Percentiles rank a stretch among this genome's conserved stretches.
Evolutionary conservation across 352 stramenopile species (phyloP).

Genomic region (Pythium volutum): DNA sequence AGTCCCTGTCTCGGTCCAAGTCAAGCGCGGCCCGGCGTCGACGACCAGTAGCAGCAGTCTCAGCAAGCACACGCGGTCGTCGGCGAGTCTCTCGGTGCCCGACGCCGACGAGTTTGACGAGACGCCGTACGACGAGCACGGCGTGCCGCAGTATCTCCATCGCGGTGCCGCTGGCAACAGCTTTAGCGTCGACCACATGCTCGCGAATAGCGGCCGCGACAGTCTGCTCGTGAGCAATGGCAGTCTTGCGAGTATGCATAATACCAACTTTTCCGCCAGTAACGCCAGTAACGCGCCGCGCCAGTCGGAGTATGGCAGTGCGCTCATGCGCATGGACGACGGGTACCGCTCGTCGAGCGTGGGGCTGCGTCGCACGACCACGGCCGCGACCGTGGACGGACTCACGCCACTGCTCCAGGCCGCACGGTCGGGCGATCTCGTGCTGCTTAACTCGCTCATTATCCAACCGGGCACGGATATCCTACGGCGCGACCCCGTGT

Average conservation of each 20-base stretch:
- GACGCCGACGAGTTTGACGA: constrained; percentile 31
- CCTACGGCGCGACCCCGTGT: constrained; percentile 57
- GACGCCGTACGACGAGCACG: constrained; percentile 14
- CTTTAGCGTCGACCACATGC: constrained; percentile 66
- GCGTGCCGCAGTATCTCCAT: constrained; percentile 30
- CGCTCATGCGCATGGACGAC: constrained; percentile 75
- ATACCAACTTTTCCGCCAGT: not conserved
- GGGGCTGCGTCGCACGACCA: constrained; percentile 32
- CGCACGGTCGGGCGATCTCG: constrained; percentile 60
- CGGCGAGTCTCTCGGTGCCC: constrained; percentile 24
- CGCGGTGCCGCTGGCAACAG: constrained; percentile 20
- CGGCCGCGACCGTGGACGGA: constrained; percentile 36
- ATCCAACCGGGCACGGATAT: constrained; percentile 63
- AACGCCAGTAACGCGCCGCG: constrained; percentile 17
- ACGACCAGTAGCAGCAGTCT: constrained; percentile 24
- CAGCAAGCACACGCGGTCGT: constrained; percentile 29
- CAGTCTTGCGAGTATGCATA: not conserved
- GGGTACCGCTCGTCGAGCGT: constrained; percentile 36
- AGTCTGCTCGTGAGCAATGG: constrained; percentile 31
- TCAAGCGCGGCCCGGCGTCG: constrained; percentile 20
- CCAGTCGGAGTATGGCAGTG: constrained; percentile 60
- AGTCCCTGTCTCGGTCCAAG: not conserved
- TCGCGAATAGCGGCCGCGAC: constrained; percentile 51
- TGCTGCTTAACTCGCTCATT: constrained; percentile 49
- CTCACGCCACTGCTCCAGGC: constrained; percentile 69